phyloP scores from a whole-genome alignment of 129 eudicot genomes.

The Centella asiatica region DNA sequence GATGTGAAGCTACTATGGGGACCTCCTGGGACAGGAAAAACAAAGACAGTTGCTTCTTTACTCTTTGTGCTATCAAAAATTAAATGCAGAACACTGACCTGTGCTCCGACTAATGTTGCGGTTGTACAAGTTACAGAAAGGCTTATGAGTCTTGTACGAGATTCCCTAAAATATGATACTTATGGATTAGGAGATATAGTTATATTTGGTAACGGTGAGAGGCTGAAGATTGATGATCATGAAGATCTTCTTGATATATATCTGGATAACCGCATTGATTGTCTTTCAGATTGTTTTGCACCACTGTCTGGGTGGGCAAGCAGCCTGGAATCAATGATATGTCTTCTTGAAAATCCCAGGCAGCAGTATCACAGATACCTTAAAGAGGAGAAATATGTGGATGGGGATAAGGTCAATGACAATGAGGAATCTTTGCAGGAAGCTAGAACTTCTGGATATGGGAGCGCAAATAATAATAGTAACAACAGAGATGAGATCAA shows the following conservation, averaged over 20 bases:
- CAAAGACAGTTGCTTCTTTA: conserved; percentile 36
- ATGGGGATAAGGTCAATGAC: not conserved
- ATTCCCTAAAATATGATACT: conserved; percentile 19
- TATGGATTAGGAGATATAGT: conserved; percentile 70
- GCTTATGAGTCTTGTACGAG: conserved; percentile 28
- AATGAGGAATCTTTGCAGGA: not conserved
- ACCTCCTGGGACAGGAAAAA: conserved; percentile 84
- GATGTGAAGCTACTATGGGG: conserved; percentile 64
- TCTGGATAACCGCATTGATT: conserved; percentile 29
- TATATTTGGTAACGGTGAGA: conserved; percentile 48
- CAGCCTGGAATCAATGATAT: conserved; percentile 26
- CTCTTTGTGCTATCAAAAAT: conserved; percentile 28
- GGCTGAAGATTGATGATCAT: conserved; percentile 49
- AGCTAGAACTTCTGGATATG: conserved; percentile 2
- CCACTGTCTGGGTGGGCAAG: conserved; percentile 41
- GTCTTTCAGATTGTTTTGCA: conserved; percentile 26
- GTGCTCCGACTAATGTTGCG: conserved; percentile 77
- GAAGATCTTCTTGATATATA: conserved; percentile 39
- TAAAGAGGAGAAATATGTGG: not conserved
- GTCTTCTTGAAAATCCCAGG: conserved; percentile 50
- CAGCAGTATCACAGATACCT: conserved; percentile 24
- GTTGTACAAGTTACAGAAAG: conserved; percentile 43
- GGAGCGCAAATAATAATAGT: not conserved
- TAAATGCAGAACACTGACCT: conserved; percentile 49
- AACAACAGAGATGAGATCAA: too few relatives aligned